A percentile compares a stretch with the other conserved stretches of the same genome.
These are phyloP conservation scores for Epithemia pelagica DNA, from an alignment of 108 stramenopile species.

Conservation along the genomic window DNA sequence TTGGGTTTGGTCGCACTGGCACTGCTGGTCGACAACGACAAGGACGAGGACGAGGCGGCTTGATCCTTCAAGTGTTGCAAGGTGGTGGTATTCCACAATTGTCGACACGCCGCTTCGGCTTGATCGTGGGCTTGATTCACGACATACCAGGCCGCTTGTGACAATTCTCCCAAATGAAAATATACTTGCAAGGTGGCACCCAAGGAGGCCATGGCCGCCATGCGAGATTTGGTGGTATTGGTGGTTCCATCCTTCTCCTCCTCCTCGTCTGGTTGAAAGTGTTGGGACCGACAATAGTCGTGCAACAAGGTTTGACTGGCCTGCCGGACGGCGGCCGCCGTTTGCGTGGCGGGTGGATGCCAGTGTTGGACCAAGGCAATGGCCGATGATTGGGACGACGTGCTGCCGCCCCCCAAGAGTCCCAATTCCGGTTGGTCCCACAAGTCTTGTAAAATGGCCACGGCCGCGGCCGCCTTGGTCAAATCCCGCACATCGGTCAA, in stretches of 20 bases:
- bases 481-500: slow-evolving; percentile 73
- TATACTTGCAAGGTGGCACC: slow-evolving; percentile 83
- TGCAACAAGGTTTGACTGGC: slow-evolving; percentile 55
- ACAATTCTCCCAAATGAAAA: slow-evolving; percentile 74
- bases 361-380: slow-evolving; percentile 4
- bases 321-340: slow-evolving; percentile 37
- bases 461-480: slow-evolving; percentile 74
- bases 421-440: slow-evolving; percentile 41
- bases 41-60: slow-evolving; percentile 11
- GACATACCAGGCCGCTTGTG: slow-evolving; percentile 71
- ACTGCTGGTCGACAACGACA: neutral
- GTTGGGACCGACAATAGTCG: slow-evolving; percentile 35
- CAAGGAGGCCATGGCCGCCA: slow-evolving; percentile 35
- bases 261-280: slow-evolving; percentile 30
- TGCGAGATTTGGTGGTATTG: slow-evolving; percentile 17
- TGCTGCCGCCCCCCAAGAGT: slow-evolving; percentile 42
- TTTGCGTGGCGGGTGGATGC: slow-evolving; percentile 20
- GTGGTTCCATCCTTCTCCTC: neutral
- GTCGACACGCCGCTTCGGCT: slow-evolving; percentile 29
- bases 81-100: slow-evolving; percentile 34
- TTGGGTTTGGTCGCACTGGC: too few species aligned
- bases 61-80: slow-evolving; percentile 33
- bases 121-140: slow-evolving; percentile 45
- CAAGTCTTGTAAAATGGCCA: slow-evolving; percentile 72
- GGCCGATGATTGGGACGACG: neutral